These are phyloP conservation scores for Cudoniella acicularis DNA, from an alignment of 495 filamentous ascomycete genomes.

Conservation along the genomic window DNA sequence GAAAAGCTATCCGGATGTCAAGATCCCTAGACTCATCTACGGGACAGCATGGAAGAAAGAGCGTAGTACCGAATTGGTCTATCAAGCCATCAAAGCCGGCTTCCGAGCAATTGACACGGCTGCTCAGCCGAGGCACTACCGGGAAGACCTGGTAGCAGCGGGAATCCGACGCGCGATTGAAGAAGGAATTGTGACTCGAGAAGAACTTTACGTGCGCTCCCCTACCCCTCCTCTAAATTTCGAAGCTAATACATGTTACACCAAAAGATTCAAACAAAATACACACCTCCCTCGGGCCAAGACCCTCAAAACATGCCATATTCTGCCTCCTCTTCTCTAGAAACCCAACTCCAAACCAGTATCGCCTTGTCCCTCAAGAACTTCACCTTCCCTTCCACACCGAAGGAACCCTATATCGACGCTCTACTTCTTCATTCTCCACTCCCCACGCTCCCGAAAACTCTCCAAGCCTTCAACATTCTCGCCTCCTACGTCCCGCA, in stretches of 20 bases:
- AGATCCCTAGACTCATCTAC: slow-evolving; percentile 64
- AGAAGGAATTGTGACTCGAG: slow-evolving; percentile 53
- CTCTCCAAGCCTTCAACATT: slow-evolving; percentile 59
- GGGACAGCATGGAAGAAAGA: slow-evolving; percentile 90
- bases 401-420: slow-evolving; percentile 61
- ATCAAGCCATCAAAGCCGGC: slow-evolving; percentile 63
- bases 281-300: slow-evolving; percentile 60
- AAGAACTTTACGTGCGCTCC: slow-evolving; percentile 56
- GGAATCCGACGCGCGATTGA: slow-evolving; percentile 57
- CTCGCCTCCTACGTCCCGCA: slow-evolving; percentile 62
- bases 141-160: slow-evolving; percentile 65
- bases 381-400: slow-evolving; percentile 37
- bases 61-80: slow-evolving; percentile 60
- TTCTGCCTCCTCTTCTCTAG: slow-evolving; percentile 44
- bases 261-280: slow-evolving; percentile 76
- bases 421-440: slow-evolving; percentile 71
- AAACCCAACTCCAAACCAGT: slow-evolving; percentile 61
- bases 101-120: slow-evolving; percentile 78
- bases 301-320: slow-evolving; percentile 59
- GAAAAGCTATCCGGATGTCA: slow-evolving; percentile 10
- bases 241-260: slow-evolving; percentile 16
- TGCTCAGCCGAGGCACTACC: slow-evolving; percentile 75
- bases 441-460: slow-evolving; percentile 51
- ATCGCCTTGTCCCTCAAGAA: slow-evolving; percentile 67
- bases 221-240: slow-evolving; percentile 1